Percentiles rank a stretch among this genome's conserved stretches.
phyloP scores from a whole-genome alignment of 768 basidiomycete species.

The Boletus sp. region DNA sequence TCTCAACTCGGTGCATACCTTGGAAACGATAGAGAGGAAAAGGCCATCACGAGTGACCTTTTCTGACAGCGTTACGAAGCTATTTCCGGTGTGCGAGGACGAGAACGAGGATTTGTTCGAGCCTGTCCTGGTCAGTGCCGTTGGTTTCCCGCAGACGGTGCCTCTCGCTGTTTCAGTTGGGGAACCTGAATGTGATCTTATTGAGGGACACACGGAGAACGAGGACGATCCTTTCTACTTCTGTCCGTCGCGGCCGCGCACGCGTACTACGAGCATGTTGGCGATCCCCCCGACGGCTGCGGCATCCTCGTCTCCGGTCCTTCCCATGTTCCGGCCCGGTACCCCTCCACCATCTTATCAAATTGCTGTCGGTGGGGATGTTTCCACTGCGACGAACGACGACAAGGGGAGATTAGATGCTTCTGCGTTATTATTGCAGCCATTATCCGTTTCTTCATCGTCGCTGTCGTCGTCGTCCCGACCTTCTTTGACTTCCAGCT shows the following conservation, averaged over 20 bases:
- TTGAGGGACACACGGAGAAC: slow-evolving; percentile 5
- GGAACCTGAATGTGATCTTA: neutral
- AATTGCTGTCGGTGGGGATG: slow-evolving; percentile 4
- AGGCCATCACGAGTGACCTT: slow-evolving; percentile 19
- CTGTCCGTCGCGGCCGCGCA: slow-evolving; percentile 21
- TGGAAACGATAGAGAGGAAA: slow-evolving; percentile 15
- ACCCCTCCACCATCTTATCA: slow-evolving; percentile 29
- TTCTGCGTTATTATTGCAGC: slow-evolving; percentile 31
- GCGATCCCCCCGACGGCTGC: slow-evolving; percentile 4
- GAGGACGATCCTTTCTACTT: slow-evolving; percentile 27
- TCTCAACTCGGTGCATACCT: slow-evolving; percentile 13
- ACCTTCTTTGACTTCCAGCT: slow-evolving; percentile 11
- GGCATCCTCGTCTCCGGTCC: slow-evolving; percentile 5
- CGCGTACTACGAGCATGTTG: slow-evolving; percentile 33
- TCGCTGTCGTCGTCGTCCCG: slow-evolving; percentile 1
- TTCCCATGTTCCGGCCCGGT: slow-evolving; percentile 24
- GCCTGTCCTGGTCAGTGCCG: slow-evolving; percentile 2
- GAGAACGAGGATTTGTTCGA: slow-evolving; percentile 36
- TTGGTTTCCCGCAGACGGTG: slow-evolving; percentile 24
- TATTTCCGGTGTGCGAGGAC: slow-evolving; percentile 33
- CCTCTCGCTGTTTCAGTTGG: neutral
- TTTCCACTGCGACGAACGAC: neutral
- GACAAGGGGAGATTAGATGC: slow-evolving; percentile 15
- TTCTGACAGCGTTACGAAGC: slow-evolving; percentile 15
- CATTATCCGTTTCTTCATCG: slow-evolving; percentile 13